These are phyloP conservation scores for Thraustotheca clavata DNA, from an alignment of 352 stramenopile species.

Conservation along the genomic window DNA sequence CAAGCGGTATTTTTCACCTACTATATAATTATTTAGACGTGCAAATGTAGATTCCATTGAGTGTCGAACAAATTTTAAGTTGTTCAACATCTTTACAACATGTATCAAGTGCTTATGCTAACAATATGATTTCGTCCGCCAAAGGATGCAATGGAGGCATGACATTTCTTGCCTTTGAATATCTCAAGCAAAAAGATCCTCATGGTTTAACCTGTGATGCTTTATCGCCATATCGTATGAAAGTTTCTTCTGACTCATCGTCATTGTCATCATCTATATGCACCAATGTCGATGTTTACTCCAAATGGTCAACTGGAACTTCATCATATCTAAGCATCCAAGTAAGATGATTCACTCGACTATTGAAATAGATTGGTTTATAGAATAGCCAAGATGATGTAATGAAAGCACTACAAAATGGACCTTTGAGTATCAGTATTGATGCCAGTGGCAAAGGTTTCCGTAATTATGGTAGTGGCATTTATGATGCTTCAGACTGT, in stretches of 20 bases:
- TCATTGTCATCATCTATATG: neutral
- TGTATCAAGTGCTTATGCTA: slow-evolving; percentile 54
- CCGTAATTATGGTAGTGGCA: slow-evolving; percentile 69
- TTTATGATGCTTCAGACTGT: slow-evolving; percentile 80
- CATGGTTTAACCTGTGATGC: slow-evolving; percentile 66
- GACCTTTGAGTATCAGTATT: slow-evolving; percentile 70
- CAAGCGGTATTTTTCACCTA: slow-evolving; percentile 29
- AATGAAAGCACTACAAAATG: slow-evolving; percentile 46
- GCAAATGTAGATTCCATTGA: slow-evolving; percentile 40
- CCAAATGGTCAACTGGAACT: slow-evolving; percentile 10
- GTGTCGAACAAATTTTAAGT: slow-evolving; percentile 78
- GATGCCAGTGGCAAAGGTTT: slow-evolving; percentile 70
- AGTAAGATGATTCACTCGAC: slow-evolving; percentile 24
- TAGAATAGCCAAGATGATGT: slow-evolving; percentile 48
- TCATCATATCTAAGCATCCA: slow-evolving; percentile 30
- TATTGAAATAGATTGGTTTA: slow-evolving; percentile 23
- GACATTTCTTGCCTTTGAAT: slow-evolving; percentile 85
- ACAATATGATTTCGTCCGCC: slow-evolving; percentile 70
- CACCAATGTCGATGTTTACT: neutral
- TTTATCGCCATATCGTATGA: slow-evolving; percentile 73
- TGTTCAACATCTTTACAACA: slow-evolving; percentile 66
- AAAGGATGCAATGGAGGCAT: slow-evolving; percentile 82
- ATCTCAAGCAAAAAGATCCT: slow-evolving; percentile 46
- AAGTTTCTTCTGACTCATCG: neutral
- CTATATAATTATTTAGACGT: neutral